Percentiles rank a stretch among this genome's conserved stretches.
Evolutionary conservation across 345 rosid species (phyloP).

Genomic region (Camelina hispida): DNA sequence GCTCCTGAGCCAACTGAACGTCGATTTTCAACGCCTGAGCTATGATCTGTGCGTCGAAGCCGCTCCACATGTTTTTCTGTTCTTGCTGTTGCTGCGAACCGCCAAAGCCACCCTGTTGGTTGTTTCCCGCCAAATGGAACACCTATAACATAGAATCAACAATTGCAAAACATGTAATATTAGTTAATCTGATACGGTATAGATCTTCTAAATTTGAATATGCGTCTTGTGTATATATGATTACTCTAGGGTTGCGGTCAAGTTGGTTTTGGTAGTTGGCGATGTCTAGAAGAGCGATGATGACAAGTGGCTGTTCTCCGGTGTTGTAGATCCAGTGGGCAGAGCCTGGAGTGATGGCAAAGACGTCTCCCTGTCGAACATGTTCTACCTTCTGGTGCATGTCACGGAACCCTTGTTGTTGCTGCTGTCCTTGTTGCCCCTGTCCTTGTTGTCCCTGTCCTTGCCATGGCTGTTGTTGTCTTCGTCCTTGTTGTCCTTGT

Average conservation of each 20-base stretch:
- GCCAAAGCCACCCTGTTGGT: conserved; percentile 49
- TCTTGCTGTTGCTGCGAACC: conserved; percentile 27
- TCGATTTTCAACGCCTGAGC: conserved; percentile 68
- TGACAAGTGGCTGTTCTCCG: conserved; percentile 49
- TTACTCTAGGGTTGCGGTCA: conserved; percentile 66
- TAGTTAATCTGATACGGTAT: conserved; percentile 3
- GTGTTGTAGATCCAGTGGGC: conserved; percentile 59
- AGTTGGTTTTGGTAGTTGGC: conserved; percentile 67
- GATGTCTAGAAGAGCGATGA: conserved; percentile 48
- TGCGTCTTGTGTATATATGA: background rate
- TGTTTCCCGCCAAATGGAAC: conserved; percentile 70
- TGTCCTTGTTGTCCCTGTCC: background rate
- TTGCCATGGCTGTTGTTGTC: conserved; percentile 24
- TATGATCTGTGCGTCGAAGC: conserved; percentile 55
- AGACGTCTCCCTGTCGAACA: conserved; percentile 50
- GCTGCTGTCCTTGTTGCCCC: conserved; percentile 19
- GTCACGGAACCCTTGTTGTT: conserved; percentile 43
- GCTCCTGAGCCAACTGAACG: conserved; percentile 47
- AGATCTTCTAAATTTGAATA: background rate
- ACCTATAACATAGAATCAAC: conserved; percentile 37
- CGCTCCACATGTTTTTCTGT: conserved; percentile 46
- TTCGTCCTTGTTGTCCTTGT: conserved; percentile 15
- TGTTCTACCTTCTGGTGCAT: conserved; percentile 56
- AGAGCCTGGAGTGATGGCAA: conserved; percentile 53
- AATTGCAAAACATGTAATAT: background rate